Evolutionary conservation across 495 filamentous ascomycete genomes (phyloP).

Genomic region (Penicillium canescens): DNA sequence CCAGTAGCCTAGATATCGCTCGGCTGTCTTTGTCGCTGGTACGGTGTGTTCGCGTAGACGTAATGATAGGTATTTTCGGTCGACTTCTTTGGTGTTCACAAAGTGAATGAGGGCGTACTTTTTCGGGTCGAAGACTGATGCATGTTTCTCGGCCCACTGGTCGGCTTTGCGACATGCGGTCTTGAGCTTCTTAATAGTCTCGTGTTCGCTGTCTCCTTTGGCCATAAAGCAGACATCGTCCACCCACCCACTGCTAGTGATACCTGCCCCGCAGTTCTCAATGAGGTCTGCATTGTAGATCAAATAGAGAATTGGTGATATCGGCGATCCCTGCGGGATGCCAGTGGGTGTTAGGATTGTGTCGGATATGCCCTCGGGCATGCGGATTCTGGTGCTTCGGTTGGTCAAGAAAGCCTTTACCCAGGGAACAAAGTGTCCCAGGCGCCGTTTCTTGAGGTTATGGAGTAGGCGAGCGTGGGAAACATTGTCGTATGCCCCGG

Average conservation of each 20-base stretch:
- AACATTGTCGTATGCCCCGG: too few relatives aligned
- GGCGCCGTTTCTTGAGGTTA: too few relatives aligned
- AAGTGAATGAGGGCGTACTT: constrained; percentile 20
- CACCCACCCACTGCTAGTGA: constrained; percentile 7
- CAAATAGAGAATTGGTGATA: constrained; percentile 28
- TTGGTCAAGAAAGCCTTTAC: too few relatives aligned
- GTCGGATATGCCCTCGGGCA: too few relatives aligned
- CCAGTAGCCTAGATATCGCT: constrained; percentile 3
- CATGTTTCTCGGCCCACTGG: constrained; percentile 11
- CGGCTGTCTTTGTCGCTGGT: constrained; percentile 1
- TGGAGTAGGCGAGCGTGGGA: too few relatives aligned
- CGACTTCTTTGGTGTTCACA: constrained; percentile 4
- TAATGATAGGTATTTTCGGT: neutral
- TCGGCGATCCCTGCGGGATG: constrained; percentile 21
- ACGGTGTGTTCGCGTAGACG: constrained; percentile 1
- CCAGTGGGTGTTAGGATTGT: neutral
- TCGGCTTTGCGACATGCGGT: neutral
- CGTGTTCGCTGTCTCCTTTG: neutral
- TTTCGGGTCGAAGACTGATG: constrained; percentile 14
- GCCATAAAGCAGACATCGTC: constrained; percentile 17
- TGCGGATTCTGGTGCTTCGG: too few relatives aligned
- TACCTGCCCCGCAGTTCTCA: neutral
- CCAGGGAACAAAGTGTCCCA: too few relatives aligned
- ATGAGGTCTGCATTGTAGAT: constrained; percentile 22
- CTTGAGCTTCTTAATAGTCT: constrained; percentile 3